These are phyloP conservation scores for Pseudozyma pruni DNA, from an alignment of 1,284 basidiomycete species.

Conservation along the genomic window DNA sequence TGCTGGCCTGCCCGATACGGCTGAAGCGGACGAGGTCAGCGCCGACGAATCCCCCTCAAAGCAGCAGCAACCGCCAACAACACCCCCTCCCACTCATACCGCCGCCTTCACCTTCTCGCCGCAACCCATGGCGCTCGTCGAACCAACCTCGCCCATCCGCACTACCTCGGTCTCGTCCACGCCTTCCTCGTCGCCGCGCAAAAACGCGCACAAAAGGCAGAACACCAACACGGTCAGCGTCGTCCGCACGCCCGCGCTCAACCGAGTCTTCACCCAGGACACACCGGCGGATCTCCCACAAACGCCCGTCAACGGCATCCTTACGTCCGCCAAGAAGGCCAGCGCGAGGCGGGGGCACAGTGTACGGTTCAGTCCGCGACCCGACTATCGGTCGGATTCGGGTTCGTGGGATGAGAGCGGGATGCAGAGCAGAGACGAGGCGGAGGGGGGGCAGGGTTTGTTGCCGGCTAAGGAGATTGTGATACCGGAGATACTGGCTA, in stretches of 20 bases:
- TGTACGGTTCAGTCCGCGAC: slow-evolving; percentile 44
- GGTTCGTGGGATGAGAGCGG: slow-evolving; percentile 40
- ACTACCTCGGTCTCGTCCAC: slow-evolving; percentile 17
- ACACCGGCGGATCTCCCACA: slow-evolving; percentile 1
- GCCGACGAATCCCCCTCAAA: neutral
- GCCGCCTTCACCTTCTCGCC: slow-evolving; percentile 25
- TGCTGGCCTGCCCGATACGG: slow-evolving; percentile 21
- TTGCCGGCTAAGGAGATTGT: slow-evolving; percentile 21
- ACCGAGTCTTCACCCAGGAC: neutral
- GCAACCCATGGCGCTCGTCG: slow-evolving; percentile 39
- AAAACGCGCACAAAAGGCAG: slow-evolving; percentile 37
- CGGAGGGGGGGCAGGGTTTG: slow-evolving; percentile 9
- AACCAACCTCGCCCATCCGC: slow-evolving; percentile 26
- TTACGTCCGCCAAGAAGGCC: slow-evolving; percentile 22
- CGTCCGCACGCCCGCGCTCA: slow-evolving; percentile 18
- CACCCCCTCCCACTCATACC: slow-evolving; percentile 8
- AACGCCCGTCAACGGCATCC: slow-evolving; percentile 22
- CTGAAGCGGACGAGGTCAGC: slow-evolving; percentile 21
- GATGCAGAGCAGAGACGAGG: slow-evolving; percentile 15
- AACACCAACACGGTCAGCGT: slow-evolving; percentile 37
- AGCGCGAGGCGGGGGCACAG: slow-evolving; percentile 21
- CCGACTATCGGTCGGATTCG: slow-evolving; percentile 47
- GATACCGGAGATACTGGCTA: slow-evolving; percentile 22
- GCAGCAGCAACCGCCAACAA: slow-evolving; percentile 6
- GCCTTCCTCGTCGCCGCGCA: slow-evolving; percentile 42